These are phyloP conservation scores for Ogataea haglerorum DNA, from an alignment of 805 yeast species.

Conservation along the genomic window DNA sequence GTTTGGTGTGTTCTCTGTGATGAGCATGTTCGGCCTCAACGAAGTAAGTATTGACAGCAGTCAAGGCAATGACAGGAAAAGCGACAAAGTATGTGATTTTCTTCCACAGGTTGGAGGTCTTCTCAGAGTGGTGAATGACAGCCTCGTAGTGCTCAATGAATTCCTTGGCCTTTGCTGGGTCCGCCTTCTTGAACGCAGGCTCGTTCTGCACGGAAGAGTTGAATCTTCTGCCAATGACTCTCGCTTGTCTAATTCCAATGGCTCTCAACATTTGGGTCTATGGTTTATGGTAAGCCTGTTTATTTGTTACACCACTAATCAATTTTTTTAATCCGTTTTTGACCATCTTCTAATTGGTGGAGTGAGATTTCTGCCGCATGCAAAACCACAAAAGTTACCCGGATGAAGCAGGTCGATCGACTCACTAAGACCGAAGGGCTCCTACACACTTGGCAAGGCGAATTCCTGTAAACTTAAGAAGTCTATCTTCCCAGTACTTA, in stretches of 20 bases:
- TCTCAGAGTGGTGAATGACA: constrained; percentile 73
- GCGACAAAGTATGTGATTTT: constrained; percentile 79
- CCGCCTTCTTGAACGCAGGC: constrained; percentile 47
- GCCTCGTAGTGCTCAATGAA: constrained; percentile 60
- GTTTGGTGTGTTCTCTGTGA: constrained; percentile 76
- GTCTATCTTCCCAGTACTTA: too few relatives aligned
- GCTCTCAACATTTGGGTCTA: constrained; percentile 42
- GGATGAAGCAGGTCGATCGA: neutral
- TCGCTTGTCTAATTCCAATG: constrained; percentile 31
- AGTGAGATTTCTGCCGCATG: neutral
- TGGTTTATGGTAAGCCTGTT: constrained; percentile 3
- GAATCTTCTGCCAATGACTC: constrained; percentile 33
- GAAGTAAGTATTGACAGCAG: constrained; percentile 77
- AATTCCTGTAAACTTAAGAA: too few relatives aligned
- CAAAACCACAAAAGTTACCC: neutral
- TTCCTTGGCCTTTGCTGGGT: constrained; percentile 67
- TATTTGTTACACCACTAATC: constrained; percentile 10
- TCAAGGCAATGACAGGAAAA: constrained; percentile 71
- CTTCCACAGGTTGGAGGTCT: constrained; percentile 78
- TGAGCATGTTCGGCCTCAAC: constrained; percentile 86
- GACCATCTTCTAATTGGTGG: constrained; percentile 9
- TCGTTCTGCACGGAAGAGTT: constrained; percentile 27
- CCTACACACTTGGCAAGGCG: too few relatives aligned
- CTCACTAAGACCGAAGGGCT: too few relatives aligned
- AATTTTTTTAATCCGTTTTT: constrained; percentile 5